Percentiles rank a stretch among this genome's conserved stretches.
These are phyloP conservation scores for Globisporangium abappressorium DNA, from an alignment of 352 stramenopile genomes.

Conservation along the genomic window DNA sequence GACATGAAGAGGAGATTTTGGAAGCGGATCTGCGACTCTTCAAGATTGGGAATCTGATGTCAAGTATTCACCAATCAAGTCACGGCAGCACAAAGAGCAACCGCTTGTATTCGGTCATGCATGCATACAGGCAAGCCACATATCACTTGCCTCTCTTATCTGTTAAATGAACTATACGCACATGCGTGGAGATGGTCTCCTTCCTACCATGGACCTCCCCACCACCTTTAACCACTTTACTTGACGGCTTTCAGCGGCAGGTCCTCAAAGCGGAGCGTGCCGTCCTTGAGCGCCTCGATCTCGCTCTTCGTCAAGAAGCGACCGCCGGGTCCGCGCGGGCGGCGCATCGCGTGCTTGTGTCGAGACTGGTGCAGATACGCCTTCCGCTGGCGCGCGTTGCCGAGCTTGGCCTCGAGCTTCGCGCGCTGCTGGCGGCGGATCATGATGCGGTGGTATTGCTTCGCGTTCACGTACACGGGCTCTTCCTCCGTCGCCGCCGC, in stretches of 20 bases:
- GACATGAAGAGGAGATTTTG: too few relatives aligned
- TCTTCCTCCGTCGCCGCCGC: conserved; percentile 51
- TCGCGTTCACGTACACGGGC: conserved; percentile 89
- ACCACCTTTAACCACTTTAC: not conserved
- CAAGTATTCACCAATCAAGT: too few relatives aligned
- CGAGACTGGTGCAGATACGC: conserved; percentile 86
- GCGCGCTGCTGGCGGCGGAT: conserved; percentile 82
- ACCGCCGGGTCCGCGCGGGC: conserved; percentile 74
- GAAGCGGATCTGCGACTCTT: too few relatives aligned
- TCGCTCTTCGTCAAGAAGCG: conserved; percentile 84
- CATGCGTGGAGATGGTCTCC: not conserved
- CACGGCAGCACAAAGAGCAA: too few relatives aligned
- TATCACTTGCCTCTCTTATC: not conserved
- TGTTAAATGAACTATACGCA: not conserved
- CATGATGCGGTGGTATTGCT: conserved; percentile 91
- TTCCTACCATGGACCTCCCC: not conserved
- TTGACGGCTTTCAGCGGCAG: conserved; percentile 36
- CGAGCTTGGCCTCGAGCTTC: conserved; percentile 85
- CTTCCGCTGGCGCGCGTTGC: conserved; percentile 74
- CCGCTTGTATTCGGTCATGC: too few relatives aligned
- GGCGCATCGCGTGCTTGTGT: conserved; percentile 86
- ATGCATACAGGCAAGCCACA: not conserved
- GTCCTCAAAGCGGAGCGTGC: conserved; percentile 63
- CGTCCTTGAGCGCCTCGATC: conserved; percentile 70
- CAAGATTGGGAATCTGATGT: too few relatives aligned